phyloP scores from a whole-genome alignment of 257 asterid species.

The Vinca minor region DNA sequence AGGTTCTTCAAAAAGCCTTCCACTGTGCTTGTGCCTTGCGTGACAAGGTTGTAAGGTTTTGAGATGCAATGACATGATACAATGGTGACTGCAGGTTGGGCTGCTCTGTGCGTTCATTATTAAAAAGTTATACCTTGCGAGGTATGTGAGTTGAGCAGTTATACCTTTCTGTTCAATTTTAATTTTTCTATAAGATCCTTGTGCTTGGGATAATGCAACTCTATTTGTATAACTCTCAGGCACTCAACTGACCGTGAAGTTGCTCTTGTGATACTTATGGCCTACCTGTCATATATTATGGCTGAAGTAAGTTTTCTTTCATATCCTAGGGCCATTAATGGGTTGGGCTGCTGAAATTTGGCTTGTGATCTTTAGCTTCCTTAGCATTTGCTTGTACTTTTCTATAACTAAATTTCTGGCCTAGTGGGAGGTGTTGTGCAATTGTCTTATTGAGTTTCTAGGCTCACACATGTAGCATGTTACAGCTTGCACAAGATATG shows the following conservation, averaged over 20 bases:
- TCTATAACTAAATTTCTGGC: neutral
- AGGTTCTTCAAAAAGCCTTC: constrained; percentile 13
- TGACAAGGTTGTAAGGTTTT: neutral
- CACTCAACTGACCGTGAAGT: constrained; percentile 72
- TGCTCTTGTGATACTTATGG: constrained; percentile 77
- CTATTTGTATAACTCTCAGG: constrained; percentile 35
- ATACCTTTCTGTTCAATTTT: neutral
- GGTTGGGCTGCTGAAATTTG: neutral
- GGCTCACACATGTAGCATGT: neutral
- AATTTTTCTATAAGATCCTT: neutral
- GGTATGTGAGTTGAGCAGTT: constrained; percentile 28
- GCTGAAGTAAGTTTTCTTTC: constrained; percentile 45
- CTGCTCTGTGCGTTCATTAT: constrained; percentile 60
- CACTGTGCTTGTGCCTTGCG: neutral
- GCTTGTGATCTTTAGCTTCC: neutral
- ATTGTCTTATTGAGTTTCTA: neutral
- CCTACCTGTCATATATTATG: constrained; percentile 60
- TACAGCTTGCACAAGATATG: neutral
- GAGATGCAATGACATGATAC: no score
- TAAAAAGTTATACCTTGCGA: constrained; percentile 43
- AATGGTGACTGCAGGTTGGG: constrained; percentile 45
- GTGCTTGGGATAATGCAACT: neutral
- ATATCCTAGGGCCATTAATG: neutral
- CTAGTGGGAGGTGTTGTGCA: neutral
- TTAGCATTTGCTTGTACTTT: neutral